Evolutionary conservation across 176 grass and related monocot species (phyloP), one percentile per base, ranked within the genome.

Genomic region (Eragrostis curvula): DNA sequence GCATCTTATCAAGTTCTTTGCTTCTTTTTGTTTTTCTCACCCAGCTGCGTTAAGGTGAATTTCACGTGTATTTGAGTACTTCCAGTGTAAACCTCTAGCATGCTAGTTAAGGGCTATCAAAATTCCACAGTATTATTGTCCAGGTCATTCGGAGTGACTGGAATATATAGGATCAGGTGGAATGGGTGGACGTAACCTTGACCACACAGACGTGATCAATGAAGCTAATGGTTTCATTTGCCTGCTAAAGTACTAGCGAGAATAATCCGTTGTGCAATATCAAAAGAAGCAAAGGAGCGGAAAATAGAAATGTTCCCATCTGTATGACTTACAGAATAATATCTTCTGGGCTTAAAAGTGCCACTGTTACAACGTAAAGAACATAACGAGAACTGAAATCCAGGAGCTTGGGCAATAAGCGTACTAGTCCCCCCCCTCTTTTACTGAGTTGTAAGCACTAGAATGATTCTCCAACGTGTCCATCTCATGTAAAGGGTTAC

Each of bases 1-100:
- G 75, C 28, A 74, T 59, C 48, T 7, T 12, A 21, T 44, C 56
- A 42, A n/a, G 16, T 47, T 36, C 14, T 9, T 74, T 49, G 42
- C 20, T 59, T 23, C n/a, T 23, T 47, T 47, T 83, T 46, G 8
- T 50, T 58, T 45, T 70, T 27, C 45, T 2, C 47, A 47, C 15
- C 9, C 27, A 52, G 40, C 64, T 65, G 18, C 14, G 12, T 65
- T 58, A 32, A 78, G 79, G 3, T 68, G 15, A 46, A 65, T 27
- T 49, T 39, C 6, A 79, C 18, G 46, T 40, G 24, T 49, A n/a
- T 82, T 60, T 60, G 8, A 60, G n/a, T 8, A 77, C 25, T 84
- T 59, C 17, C 28, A 28, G 9, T 12, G 27, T 68, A 36, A 45
- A 44, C 27, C 10, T 41, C 11, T 21, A 62, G 25, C 12, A 12